Conservation (phyloP, 2,329 filamentous ascomycete species). For the Fusarium redolens region DNA sequence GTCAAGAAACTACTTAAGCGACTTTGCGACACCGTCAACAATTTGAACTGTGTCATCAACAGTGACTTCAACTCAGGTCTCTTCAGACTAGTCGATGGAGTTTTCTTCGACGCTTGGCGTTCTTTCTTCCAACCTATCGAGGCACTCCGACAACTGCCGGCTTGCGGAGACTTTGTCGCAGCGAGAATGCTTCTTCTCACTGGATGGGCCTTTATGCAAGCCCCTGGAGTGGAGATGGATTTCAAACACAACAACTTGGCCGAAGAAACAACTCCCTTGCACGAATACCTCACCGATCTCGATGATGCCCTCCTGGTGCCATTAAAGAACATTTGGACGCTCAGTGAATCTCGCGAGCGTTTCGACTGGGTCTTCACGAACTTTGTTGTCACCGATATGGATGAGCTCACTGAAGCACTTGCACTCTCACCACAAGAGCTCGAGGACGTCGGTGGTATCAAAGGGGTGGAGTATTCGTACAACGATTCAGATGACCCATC, state of each 20-base stretch:
- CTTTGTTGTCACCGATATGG: not conserved
- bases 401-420: not conserved
- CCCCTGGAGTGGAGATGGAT: not conserved
- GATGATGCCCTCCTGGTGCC: not conserved
- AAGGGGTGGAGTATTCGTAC: not conserved
- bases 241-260: not conserved
- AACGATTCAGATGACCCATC: not conserved
- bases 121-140: not conserved
- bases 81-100: too few relatives aligned
- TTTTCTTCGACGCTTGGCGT: not conserved
- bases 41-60: not conserved
- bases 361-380: not conserved
- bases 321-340: not conserved
- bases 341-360: not conserved
- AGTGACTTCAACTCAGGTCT: not conserved
- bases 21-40: too few relatives aligned
- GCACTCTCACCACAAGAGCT: not conserved
- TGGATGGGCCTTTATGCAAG: not conserved
- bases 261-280: accelerated
- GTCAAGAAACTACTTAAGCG: too few relatives aligned
- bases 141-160: not conserved
- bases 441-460: not conserved
- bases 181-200: not conserved
- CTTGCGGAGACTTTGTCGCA: not conserved
- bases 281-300: not conserved